These are phyloP conservation scores for Recurvomyces mirabilis DNA, from an alignment of 495 filamentous ascomycete species.

Conservation along the genomic window DNA sequence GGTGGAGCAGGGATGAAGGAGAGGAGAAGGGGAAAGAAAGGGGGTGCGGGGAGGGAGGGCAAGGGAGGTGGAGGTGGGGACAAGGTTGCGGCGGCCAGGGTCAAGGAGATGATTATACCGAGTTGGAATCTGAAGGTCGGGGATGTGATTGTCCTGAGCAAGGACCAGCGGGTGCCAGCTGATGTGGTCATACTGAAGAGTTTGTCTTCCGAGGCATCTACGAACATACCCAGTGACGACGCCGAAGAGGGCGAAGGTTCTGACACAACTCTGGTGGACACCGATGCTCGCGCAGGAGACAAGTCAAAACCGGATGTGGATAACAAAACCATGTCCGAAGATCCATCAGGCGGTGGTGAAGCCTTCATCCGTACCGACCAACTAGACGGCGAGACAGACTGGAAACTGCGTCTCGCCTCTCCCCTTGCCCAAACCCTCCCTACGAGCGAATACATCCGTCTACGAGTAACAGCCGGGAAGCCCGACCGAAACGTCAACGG, in stretches of 20 bases:
- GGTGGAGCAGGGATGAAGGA: neutral
- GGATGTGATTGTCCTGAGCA: conserved; percentile 81
- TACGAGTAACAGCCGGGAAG: conserved; percentile 72
- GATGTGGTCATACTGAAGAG: conserved; percentile 91
- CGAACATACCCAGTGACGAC: conserved; percentile 15
- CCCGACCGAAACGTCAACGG: conserved; percentile 89
- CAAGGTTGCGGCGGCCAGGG: conserved; percentile 35
- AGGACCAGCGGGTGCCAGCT: conserved; percentile 84
- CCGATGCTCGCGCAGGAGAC: conserved; percentile 17
- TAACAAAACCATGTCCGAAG: conserved; percentile 13
- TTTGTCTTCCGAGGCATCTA: conserved; percentile 49
- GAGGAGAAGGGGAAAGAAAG: conserved; percentile 18
- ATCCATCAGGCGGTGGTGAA: conserved; percentile 47
- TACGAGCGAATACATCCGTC: conserved; percentile 53
- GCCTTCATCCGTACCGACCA: conserved; percentile 97
- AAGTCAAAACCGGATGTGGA: conserved; percentile 9
- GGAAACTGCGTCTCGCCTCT: conserved; percentile 88
- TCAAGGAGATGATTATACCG: conserved; percentile 59
- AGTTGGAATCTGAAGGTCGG: conserved; percentile 89
- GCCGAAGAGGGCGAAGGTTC: conserved; percentile 23
- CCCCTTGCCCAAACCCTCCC: conserved; percentile 66
- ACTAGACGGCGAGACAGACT: conserved; percentile 96
- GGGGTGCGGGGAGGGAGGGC: conserved; percentile 31
- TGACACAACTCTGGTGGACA: conserved; percentile 34
- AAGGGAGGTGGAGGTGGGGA: conserved; percentile 32